Base-by-base conservation (phyloP, 1,139 yeast genomes). In the Debaryomyces robertsiae region DNA sequence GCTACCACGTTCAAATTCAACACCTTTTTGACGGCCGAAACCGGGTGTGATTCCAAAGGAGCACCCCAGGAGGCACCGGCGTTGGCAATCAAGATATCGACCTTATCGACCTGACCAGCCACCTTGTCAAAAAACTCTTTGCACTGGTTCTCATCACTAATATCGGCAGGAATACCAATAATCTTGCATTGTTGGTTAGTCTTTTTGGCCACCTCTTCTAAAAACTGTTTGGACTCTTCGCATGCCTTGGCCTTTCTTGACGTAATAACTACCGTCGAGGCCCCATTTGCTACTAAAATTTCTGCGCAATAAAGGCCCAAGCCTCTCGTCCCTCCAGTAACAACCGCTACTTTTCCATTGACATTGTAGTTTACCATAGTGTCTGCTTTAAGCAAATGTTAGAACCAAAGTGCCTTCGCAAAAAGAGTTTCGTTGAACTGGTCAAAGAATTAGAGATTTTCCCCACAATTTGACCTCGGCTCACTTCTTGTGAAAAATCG, bases 41-140 rank as follows among this genome's bases (percentile, higher is more conserved):
- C 80, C 1, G 88, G 81, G 55, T 84, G 91, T 4, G 66, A 66
- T 32, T 72, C 82, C 42, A 84, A 63, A 23, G 76, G 77, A 4
- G 81, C 84, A 24, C 91, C 93, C 93, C 93, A 85, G 11, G 84
- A 66, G 9, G 91, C 90, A 36, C 94, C 94, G 10, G 93, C 93
- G 53, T 85, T 85, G 44, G 91, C 89, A 52, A 83, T 69, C 47
- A 85, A 68, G 46, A 85, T 82, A 55, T 85, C 81, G 25, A 83
- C 72, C 53, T 72, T 69, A 29, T 64, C 63, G 15, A 73, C 73
- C 31, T 61, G 63, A 43, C 64, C 61, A 28, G 61, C 46, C 22
- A 80, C 77, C 35, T 69, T 73, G 6, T 68, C 61, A 40, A 55
- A 66, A 49, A 85, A 75, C 25, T 64, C 55, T 42, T 68, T 63